A percentile compares a stretch with the other conserved stretches of the same genome.
phyloP scores from a whole-genome alignment of 116 monocot genomes.

The Cymodocea nodosa region DNA sequence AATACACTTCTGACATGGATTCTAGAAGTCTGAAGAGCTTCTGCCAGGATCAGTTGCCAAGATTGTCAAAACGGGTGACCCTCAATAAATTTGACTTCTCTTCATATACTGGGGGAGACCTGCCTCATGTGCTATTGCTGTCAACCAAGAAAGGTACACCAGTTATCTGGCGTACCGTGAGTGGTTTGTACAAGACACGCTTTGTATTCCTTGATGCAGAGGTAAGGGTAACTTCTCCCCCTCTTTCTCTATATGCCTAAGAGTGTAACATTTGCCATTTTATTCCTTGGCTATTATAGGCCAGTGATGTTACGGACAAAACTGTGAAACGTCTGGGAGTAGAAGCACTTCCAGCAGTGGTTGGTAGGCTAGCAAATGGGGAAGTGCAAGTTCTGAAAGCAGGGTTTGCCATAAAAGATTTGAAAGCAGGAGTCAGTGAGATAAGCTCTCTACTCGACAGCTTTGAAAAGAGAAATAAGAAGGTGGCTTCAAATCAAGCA shows the following conservation, averaged over 20 bases:
- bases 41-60: constrained; percentile 60
- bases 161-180: constrained; percentile 68
- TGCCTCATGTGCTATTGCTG: constrained; percentile 75
- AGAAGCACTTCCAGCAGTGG: constrained; percentile 49
- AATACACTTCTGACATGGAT: constrained; percentile 51
- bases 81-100: constrained; percentile 36
- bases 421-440: constrained; percentile 70
- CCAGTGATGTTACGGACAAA: constrained; percentile 48
- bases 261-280: not conserved
- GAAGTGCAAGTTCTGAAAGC: constrained; percentile 40
- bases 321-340: constrained; percentile 54
- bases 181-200: constrained; percentile 57
- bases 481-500: constrained; percentile 26
- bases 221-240: constrained; percentile 19
- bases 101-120: constrained; percentile 17
- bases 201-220: constrained; percentile 76
- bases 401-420: constrained; percentile 63
- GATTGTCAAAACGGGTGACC: constrained; percentile 58
- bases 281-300: constrained; percentile 26
- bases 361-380: constrained; percentile 58
- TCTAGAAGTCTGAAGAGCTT: constrained; percentile 56
- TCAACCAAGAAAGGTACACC: constrained; percentile 83
- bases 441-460: constrained; percentile 49
- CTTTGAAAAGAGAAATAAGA: constrained; percentile 77
- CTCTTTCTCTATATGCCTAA: not conserved